Evolutionary conservation across 805 yeast species (phyloP), one percentile per base, ranked within the genome.

Genomic region (Yarrowia porcina): DNA sequence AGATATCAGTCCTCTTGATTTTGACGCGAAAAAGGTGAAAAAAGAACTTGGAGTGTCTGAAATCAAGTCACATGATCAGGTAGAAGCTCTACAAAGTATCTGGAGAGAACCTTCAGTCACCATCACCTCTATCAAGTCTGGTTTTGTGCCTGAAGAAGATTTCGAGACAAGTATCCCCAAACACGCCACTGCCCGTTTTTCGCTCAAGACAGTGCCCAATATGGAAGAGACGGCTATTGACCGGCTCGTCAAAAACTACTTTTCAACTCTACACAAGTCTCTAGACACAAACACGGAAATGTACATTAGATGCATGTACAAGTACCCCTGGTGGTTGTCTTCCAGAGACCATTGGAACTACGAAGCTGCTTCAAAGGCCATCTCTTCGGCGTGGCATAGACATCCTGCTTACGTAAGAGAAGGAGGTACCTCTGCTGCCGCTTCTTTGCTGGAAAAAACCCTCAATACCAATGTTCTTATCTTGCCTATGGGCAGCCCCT

Each of bases 161-260:
- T 28, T 28, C 36, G 36, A 33, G 13, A 28, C 36, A 1, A 28
- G 25, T 0, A 45, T 45, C 6, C 52, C 52, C 5, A 45, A 28
- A 15, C 52, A 45, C 20, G 52, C 39, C 18, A 47, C 54, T 1
- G 56, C 39, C 10, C 28, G 28, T 1, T 49, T 49, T 13, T 32
- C 56, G 6, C 15, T 49, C 12, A 8, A 39, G 21, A 49, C 56
- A 0, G 56, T 49, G 20, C 56, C 56, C 39, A 65, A 67, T 17
- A 36, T 69, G 44, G 70, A 70, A 11, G 69, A 23, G 44, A 12
- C 18, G 7, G 3, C 23, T 4, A 8, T 17, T 1, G 44, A 52
- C 18, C 1, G 12, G 1, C 7, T 27, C 10, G 33, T 52, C 8
- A 18, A n/a, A 3, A 4, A 36, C 17, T 52, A 52, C 44, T 23